These are phyloP conservation scores for Phytophthora lateralis DNA, from an alignment of 352 stramenopile species.

Conservation along the genomic window DNA sequence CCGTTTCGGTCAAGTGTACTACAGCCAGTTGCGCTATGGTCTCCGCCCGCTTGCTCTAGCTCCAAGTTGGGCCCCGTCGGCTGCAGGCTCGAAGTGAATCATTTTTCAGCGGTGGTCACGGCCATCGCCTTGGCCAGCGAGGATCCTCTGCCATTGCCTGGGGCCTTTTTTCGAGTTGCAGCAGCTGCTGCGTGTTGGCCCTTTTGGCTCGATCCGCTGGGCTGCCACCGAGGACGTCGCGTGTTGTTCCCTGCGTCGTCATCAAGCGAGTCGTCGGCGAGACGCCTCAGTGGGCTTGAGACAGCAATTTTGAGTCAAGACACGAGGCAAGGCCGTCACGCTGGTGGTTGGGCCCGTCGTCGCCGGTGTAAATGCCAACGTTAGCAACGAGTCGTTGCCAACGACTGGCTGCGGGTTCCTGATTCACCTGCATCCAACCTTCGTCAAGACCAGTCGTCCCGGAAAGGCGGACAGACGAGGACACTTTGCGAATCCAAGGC, in stretches of 20 bases:
- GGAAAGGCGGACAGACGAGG: slow-evolving; percentile 28
- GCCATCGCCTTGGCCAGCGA: neutral
- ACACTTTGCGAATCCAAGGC: slow-evolving; percentile 18
- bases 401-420: slow-evolving; percentile 14
- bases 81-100: neutral
- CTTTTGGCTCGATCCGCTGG: slow-evolving; percentile 22
- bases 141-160: slow-evolving; percentile 10
- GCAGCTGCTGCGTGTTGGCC: slow-evolving; percentile 31
- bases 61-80: too few relatives aligned
- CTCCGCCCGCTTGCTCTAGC: neutral
- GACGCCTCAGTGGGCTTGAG: slow-evolving; percentile 20
- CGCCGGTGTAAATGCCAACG: neutral
- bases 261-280: slow-evolving; percentile 17
- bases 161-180: slow-evolving; percentile 39
- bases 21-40: neutral
- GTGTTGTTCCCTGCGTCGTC: slow-evolving; percentile 21
- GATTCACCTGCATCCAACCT: slow-evolving; percentile 16
- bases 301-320: slow-evolving; percentile 3
- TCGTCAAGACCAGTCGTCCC: slow-evolving; percentile 18
- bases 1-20: neutral
- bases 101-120: slow-evolving; percentile 6
- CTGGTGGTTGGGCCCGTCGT: neutral
- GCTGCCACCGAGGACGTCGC: slow-evolving; percentile 8
- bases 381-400: too few relatives aligned
- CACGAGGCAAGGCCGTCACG: neutral